Base-by-base conservation (phyloP, 2,329 filamentous ascomycete species). In the Hypoxylon sp. region DNA sequence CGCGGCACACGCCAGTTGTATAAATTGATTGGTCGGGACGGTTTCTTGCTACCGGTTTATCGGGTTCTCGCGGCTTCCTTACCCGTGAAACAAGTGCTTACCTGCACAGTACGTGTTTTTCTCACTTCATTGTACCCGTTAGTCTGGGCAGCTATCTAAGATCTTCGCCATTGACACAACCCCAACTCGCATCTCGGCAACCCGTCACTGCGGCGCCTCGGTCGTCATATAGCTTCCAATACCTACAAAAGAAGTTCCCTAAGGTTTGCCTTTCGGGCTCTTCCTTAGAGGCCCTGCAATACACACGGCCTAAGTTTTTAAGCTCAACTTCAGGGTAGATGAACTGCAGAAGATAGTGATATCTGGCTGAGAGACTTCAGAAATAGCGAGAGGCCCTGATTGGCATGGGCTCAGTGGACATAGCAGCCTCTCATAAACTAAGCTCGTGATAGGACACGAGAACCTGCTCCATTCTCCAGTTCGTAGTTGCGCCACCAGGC, bases 1-100 rank as follows among this genome's bases (percentile, higher is more conserved):
- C 48, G 28, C 48, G 26, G 50, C 44, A 6, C 4, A 11, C 16
- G 14, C n/a, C 18, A 11, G 32, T 16, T 12, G 7, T 9, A 5
- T 1, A 40, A 12, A 3, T 24, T 48, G 2, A 52, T 59, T 50
- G 48, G 30, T 36, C 12, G 4, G n/a, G 16, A 6, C 6, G 12
- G 12, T 9, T 44, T 45, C 36, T 9, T 49, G 28, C 38, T 57
- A 36, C 62, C 51, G 56, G 14, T 14, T 18, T 26, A 9, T 38
- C 52, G 46, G 59, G 8, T 42, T 48, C 20, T 18, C 24, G 50
- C 36, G 36, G 50, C 50, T 51, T 38, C 36, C 18, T 20, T 11
- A 30, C 3, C 6, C 44, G 33, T 49, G 38, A 44, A 56, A 48
- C 46, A 55, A 44, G 26, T 32, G n/a, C 45, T 32, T 16, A 26